Evolutionary conservation across 495 filamentous ascomycete species (phyloP), one percentile per base, ranked within the genome.

Genomic region (Ramalina intermedia): DNA sequence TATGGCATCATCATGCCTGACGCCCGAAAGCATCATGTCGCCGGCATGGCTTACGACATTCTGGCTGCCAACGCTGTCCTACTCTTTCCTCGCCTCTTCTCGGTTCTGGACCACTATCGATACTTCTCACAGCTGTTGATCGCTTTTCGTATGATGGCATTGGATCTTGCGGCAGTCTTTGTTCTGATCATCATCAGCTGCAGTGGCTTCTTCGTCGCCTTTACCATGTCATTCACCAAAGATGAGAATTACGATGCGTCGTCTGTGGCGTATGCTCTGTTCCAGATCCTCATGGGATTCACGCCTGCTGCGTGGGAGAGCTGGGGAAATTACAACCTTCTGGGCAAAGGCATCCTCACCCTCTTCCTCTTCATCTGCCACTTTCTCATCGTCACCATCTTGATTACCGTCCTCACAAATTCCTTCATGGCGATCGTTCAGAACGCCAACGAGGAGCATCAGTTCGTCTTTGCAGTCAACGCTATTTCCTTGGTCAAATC

Each of bases 401-500:
- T 96, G 41, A 87, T 96, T 58, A 91, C 87, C 0, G 89, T 96
- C 26, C 68, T 95, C 37, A 91, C 87, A 1, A 95, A 94, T 48
- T 89, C 84, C 16, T 95, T 93, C 68, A 90, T 91, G 84, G 80
- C 82, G 1, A 86, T 95, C 58, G 85, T 88, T 21, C 84, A 87
- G 18, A 96, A 94, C 59, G 85, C 87, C 7, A 83, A 88, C 48
- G 80, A 94, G 59, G 88, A 94, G 63, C 87, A 94, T 62, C 87
- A 93, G 67, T 95, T 94, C 57, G 66, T 94, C 4, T 93, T 96
- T 60, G 86, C 90, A 6, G 83, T 95, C 61, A 94, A 94, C 55
- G 87, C 87, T 6, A 88, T 94, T 36, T 91, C 87, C 4, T 85
- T 96, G 84, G 89, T 95, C 45, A 96, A 96, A 59, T 93, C 87